Evolutionary conservation across 495 filamentous ascomycete genomes (phyloP).

Genomic region (Mycothermus thermophilus): DNA sequence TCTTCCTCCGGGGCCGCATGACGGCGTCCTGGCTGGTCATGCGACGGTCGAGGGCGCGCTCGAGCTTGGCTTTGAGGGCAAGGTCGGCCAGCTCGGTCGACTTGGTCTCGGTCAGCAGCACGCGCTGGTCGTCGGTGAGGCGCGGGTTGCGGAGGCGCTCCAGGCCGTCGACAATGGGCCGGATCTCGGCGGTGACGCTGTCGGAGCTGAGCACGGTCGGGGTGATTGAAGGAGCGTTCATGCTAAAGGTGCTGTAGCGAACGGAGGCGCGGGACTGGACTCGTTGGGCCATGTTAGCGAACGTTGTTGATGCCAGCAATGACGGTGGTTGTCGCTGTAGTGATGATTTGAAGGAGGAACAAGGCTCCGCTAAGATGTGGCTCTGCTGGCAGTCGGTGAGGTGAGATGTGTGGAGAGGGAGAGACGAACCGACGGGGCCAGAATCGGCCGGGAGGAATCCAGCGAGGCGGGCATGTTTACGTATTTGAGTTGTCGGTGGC

Average conservation of each 20-base stretch:
- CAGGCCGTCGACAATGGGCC: slow-evolving; percentile 65
- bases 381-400: too few species aligned
- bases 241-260: slow-evolving; percentile 71
- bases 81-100: slow-evolving; percentile 75
- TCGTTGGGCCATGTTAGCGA: slow-evolving; percentile 3
- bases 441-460: slow-evolving; percentile 63
- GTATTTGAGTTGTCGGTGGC: slow-evolving; percentile 18
- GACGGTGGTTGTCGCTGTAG: neutral
- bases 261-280: slow-evolving; percentile 50
- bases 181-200: slow-evolving; percentile 59
- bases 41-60: slow-evolving; percentile 75
- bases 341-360: slow-evolving; percentile 4
- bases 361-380: neutral
- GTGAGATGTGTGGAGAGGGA: neutral
- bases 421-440: slow-evolving; percentile 55
- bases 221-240: slow-evolving; percentile 51
- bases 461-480: slow-evolving; percentile 57
- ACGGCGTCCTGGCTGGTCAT: slow-evolving; percentile 88
- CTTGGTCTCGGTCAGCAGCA: slow-evolving; percentile 69
- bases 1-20: slow-evolving; percentile 49
- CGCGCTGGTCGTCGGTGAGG: slow-evolving; percentile 67
- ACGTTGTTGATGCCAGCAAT: neutral
- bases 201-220: slow-evolving; percentile 44
- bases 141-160: slow-evolving; percentile 87
- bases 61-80: slow-evolving; percentile 84